Evolutionary conservation across 257 asterid species (phyloP), one percentile per base, ranked within the genome.

Genomic region (Linderniella brevidens): DNA sequence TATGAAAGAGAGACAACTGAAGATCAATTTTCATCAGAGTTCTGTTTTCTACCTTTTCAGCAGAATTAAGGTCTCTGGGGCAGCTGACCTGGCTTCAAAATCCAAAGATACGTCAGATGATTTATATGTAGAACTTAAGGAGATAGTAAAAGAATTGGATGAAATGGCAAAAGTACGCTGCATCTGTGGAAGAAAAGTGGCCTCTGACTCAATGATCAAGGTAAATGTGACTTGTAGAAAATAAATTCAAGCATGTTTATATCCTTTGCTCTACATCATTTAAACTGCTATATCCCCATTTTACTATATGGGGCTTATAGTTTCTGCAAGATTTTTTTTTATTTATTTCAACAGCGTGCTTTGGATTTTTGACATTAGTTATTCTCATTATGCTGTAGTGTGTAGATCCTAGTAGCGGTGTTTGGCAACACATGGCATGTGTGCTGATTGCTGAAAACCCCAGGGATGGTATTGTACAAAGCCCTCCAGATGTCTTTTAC

Each of bases 401-500:
- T 70, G 93, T 82, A 69, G 96, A 92, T 66, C 69, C 76, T 36
- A 77, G 55, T 59, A 86, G 99, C 59, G 74, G 66, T 54, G 86
- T 80, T 20, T 86, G 96, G 96, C 99, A 92, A 68, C 99, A 92
- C 73, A 72, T 86, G 13, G 56, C 74, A 56, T 92, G 99, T 62
- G 96, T 77, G 55, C 67, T 92, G 63, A 82, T 85, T 68, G 74
- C 94, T 20, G 99, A 86, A 64, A 86, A 77, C 62, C 79, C 95
- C 38, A 54, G 55, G 65, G 95, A 92, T 64, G 80, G 84, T 58
- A 68, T 64, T 56, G 54, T 69, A 54, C 92, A 79, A 47, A 55
- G 58, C 59, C 77, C 78, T 4, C 93, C 96, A 1, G 92, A 75
- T 47, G 59, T 52, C 35, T 92, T 90, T 74, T 82, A 69, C 74